Conservation (phyloP, 768 basidiomycete species). For the Mrakia blollopis region DNA sequence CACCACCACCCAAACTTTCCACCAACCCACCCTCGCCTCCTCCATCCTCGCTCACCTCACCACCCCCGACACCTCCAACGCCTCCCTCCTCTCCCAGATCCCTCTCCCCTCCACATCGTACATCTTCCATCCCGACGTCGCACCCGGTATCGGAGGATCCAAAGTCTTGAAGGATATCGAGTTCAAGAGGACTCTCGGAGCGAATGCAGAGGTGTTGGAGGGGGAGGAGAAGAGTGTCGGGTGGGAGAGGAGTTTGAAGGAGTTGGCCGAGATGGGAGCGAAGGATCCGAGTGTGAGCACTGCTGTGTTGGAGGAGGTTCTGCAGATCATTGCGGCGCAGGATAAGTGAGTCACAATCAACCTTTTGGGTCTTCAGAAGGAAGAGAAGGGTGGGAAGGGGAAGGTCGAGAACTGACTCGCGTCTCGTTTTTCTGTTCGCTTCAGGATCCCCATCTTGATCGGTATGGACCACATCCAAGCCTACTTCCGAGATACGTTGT, state of each 20-base stretch:
- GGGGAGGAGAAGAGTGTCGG: too few relatives aligned
- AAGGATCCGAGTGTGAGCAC: conserved; percentile 4
- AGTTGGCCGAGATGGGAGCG: conserved; percentile 20
- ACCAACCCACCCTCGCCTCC: conserved; percentile 24
- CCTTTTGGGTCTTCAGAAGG: too few relatives aligned
- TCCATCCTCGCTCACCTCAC: neutral
- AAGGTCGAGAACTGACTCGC: neutral
- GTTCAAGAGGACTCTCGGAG: neutral
- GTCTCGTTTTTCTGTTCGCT: too few relatives aligned
- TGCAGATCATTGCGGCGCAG: conserved; percentile 24
- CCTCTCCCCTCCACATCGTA: neutral
- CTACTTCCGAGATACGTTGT: conserved; percentile 22
- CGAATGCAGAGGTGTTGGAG: neutral
- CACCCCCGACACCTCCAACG: neutral
- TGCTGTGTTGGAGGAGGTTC: conserved; percentile 19
- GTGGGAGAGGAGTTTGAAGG: conserved; percentile 9
- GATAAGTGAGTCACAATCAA: conserved; percentile 16
- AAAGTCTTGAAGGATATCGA: neutral
- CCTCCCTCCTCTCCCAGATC: conserved; percentile 5
- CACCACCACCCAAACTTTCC: conserved; percentile 21
- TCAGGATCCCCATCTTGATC: conserved; percentile 26
- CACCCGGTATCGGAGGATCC: conserved; percentile 16
- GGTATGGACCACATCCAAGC: conserved; percentile 23
- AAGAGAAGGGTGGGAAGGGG: neutral
- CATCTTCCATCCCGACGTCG: conserved; percentile 23